phyloP scores from a whole-genome alignment of 1,284 basidiomycete species.

The Trichosporon coremiiforme region DNA sequence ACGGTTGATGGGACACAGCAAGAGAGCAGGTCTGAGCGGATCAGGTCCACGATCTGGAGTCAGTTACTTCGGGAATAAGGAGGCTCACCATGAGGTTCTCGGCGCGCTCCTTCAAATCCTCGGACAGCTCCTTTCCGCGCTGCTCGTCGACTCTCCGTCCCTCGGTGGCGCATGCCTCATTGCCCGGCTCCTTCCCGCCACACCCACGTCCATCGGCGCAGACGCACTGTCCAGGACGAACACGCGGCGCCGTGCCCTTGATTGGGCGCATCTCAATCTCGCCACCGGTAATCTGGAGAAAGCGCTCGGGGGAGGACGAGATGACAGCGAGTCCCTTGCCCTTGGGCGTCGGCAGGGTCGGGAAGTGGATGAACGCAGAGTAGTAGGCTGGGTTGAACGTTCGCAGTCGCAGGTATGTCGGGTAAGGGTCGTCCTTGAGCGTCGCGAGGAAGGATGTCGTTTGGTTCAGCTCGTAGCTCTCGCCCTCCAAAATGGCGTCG shows the following conservation, averaged over 20 bases:
- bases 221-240: slow-evolving; percentile 50
- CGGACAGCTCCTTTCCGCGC: slow-evolving; percentile 61
- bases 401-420: slow-evolving; percentile 63
- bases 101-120: slow-evolving; percentile 87
- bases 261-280: slow-evolving; percentile 85
- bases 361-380: slow-evolving; percentile 75
- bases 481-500: slow-evolving; percentile 75
- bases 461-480: slow-evolving; percentile 95
- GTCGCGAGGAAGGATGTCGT: slow-evolving; percentile 67
- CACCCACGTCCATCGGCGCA: slow-evolving; percentile 39
- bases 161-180: slow-evolving; percentile 38
- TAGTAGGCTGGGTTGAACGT: slow-evolving; percentile 86
- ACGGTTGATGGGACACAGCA: slow-evolving; percentile 73
- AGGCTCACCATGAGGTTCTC: slow-evolving; percentile 83
- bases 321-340: slow-evolving; percentile 69
- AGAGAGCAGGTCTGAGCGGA: slow-evolving; percentile 82
- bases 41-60: slow-evolving; percentile 82
- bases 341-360: slow-evolving; percentile 51
- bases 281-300: slow-evolving; percentile 68
- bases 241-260: slow-evolving; percentile 71
- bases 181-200: slow-evolving; percentile 36
- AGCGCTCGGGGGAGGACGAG: slow-evolving; percentile 85
- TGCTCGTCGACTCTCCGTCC: slow-evolving; percentile 50
- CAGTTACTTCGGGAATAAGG: neutral
- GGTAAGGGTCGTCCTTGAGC: slow-evolving; percentile 44